A percentile compares a stretch with the other conserved stretches of the same genome.
Evolutionary conservation across 225 moss, liverwort and hornwort genomes (phyloP).

Genomic region (Takakia lepidozioides): DNA sequence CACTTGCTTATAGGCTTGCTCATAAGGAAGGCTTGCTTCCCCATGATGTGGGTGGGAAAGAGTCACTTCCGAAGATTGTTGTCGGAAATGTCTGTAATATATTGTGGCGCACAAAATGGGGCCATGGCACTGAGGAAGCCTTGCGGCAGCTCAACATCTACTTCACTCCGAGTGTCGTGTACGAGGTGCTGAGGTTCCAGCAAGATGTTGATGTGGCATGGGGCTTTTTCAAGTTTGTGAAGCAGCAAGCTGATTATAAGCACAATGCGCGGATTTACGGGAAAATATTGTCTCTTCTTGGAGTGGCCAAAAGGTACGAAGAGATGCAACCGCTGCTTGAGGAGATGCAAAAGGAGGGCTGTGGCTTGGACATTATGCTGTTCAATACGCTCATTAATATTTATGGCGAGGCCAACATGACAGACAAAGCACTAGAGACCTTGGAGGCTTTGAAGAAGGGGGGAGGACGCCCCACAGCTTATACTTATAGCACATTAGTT

Average conservation of each 20-base stretch:
- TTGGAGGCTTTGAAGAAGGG: slow-evolving; percentile 26
- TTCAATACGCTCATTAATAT: slow-evolving; percentile 50
- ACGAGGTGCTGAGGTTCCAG: slow-evolving; percentile 41
- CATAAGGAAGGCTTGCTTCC: too few relatives aligned
- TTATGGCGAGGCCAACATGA: slow-evolving; percentile 61
- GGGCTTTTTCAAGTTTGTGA: slow-evolving; percentile 42
- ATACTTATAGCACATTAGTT: slow-evolving; percentile 41
- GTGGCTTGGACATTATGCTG: slow-evolving; percentile 26
- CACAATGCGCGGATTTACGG: slow-evolving; percentile 56
- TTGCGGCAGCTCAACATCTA: slow-evolving; percentile 28
- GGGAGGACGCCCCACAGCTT: slow-evolving; percentile 41
- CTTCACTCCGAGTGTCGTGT: slow-evolving; percentile 46
- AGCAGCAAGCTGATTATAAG: slow-evolving; percentile 30
- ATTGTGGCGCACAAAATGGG: slow-evolving; percentile 30
- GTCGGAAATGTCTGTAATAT: slow-evolving; percentile 41
- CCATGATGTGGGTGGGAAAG: too few relatives aligned
- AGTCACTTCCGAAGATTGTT: slow-evolving; percentile 29
- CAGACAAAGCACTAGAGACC: slow-evolving; percentile 40
- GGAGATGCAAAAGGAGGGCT: slow-evolving; percentile 22
- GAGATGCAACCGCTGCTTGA: slow-evolving; percentile 31
- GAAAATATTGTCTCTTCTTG: slow-evolving; percentile 44
- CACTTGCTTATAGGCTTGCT: too few relatives aligned
- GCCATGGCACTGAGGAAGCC: slow-evolving; percentile 25
- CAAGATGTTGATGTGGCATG: slow-evolving; percentile 38
- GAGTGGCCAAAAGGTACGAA: slow-evolving; percentile 31